These are phyloP conservation scores for Pyropia yezoensis DNA, from an alignment of 23 red algal species.

Conservation along the genomic window DNA sequence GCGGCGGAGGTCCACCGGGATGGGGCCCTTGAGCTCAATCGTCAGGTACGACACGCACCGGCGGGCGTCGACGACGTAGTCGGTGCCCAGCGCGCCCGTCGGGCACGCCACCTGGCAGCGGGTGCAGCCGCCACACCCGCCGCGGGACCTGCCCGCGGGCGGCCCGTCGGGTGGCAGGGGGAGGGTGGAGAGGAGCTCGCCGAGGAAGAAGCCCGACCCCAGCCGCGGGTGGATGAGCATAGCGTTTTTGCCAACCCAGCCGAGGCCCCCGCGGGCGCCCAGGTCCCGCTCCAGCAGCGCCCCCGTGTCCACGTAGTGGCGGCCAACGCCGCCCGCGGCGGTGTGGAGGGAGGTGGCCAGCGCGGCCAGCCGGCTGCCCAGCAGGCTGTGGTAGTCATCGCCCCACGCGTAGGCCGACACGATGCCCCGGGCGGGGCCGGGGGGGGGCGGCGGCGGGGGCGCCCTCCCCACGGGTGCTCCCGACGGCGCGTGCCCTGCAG, in stretches of 20 bases:
- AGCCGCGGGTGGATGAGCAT: constrained; percentile 78
- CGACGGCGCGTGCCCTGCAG: neutral
- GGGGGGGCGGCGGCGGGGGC: neutral
- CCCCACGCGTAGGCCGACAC: constrained; percentile 97
- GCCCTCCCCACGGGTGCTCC: neutral
- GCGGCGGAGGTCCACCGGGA: constrained; percentile 39
- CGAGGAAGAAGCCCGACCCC: constrained; percentile 89
- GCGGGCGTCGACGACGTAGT: constrained; percentile 76
- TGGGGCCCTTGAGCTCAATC: constrained; percentile 72
- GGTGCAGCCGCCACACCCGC: constrained; percentile 67
- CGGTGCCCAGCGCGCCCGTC: constrained; percentile 58
- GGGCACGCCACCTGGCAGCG: constrained; percentile 72
- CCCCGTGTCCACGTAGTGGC: constrained; percentile 93
- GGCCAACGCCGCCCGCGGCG: constrained; percentile 61
- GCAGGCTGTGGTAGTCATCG: constrained; percentile 65
- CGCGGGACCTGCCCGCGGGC: constrained; percentile 16
- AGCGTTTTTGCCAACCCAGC: constrained; percentile 93
- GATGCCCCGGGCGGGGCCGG: constrained; percentile 25
- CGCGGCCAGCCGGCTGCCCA: constrained; percentile 30
- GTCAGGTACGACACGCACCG: constrained; percentile 92
- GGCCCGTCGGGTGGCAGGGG: constrained; percentile 52
- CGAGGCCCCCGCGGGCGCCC: constrained; percentile 65
- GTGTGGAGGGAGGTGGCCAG: constrained; percentile 38
- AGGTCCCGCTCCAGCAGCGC: constrained; percentile 85
- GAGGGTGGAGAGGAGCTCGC: constrained; percentile 83